Base-by-base conservation (phyloP, 371 early-diverging fungal species). In the Rozella allomycis region DNA sequence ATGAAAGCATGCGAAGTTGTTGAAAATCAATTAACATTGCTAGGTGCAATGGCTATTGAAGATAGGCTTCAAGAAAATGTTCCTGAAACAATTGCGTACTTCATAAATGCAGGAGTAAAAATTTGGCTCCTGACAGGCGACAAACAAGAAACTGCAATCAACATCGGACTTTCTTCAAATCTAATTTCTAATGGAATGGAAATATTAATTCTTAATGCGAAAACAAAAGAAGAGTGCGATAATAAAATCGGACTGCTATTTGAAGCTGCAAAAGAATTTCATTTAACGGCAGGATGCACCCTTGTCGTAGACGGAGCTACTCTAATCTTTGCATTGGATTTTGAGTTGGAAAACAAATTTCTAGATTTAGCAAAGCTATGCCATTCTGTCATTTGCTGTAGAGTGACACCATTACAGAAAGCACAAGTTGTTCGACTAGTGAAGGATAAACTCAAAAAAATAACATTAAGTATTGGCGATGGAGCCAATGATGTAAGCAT, bases 401-500 rank as follows among this genome's bases (percentile, higher is more conserved):
- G 59, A 32, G 40, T 50, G 5, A 45, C 49, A 0, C 59, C 59
- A 21, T 26, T 37, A 10, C 47, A 55, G 14, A 58, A 58, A 37
- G 46, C 47, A 8, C 17, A 39, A 32, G 44, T 58, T 25, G 43
- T 50, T 4, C 18, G 25, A 16, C 26, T 25, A 4, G 33, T 81
- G 12, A 26, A 31, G 14, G 20, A 42, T 16, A 22, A 25, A 13
- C 36, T 31, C 12, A 31, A 14, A 20, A 31, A 31, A n/a, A 44
- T 50, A 25, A 54, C 56, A 20, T 48, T 62, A 16, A 53, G 62
- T 34, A 64, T 71, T 25, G 71, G 74, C 10, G 75, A 74, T 49
- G 75, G 75, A 19, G 70, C 68, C 14, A 74, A 74, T 50, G 75
- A 75, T 42, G 70, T 72, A 13, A 39, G 54, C 8, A 72, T 75